Evolutionary conservation across 495 filamentous ascomycete genomes (phyloP), one percentile per base, ranked within the genome.

Genomic region (Trichocladium uniseriatum): DNA sequence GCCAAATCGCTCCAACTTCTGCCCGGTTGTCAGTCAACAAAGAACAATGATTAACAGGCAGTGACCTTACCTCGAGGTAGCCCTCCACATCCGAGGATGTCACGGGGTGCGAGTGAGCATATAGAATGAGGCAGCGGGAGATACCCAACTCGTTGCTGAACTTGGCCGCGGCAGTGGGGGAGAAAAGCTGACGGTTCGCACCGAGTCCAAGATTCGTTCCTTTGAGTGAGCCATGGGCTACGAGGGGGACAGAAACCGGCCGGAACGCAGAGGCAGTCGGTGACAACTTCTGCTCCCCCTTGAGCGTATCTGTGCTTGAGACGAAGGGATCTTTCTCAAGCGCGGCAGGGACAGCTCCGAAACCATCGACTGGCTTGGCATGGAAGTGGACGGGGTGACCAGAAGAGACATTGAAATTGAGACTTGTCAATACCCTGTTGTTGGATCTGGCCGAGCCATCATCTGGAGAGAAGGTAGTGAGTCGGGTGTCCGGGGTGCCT

Each of bases 381-480:
- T 46, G 48, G 11, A 52, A 58, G 9, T 41, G 49, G 22, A 19
- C 18, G 18, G 14, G 7, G 27, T 34, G 32, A 27, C 54, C 51
- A 20, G 60, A 46, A 20, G 53, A 16, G 14, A 45, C 44, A 20
- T 44, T 50, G 18, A 53, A 13, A 36, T 45, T 58, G 36, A 67
- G 44, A 21, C 57, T 51, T 19, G 59, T 55, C 24, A 60, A 40
- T 21, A 59, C 45, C 45, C 59, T 67, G 36, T 52, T 55, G 19
- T 52, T 55, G 19, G 68, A 64, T 46, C 60, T 56, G 34, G 61
- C 55, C 18, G 69, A 68, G 43, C 51, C 59, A 37, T 82, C 79
- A 14, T 81, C 78, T 0, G 80, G 79, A n/a, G 80, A 82, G 60
- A 83, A 83, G 32, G 71, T 64, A 11, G 79, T 83, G 24, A 81